Conservation (phyloP, 1,139 yeast species). For the Debaryomyces singareniensis region DNA sequence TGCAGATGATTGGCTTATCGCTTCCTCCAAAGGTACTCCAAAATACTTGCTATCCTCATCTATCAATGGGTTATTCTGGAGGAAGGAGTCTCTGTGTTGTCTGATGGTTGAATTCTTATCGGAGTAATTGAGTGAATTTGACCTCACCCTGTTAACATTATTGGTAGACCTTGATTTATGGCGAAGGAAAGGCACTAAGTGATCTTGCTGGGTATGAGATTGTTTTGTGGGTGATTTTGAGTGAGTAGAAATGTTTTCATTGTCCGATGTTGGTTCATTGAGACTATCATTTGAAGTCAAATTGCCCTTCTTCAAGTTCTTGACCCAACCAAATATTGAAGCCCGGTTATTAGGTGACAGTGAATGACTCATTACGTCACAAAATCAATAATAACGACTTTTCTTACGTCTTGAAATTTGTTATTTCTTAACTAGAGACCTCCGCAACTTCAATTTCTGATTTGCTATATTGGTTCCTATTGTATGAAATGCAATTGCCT, state of each 20-base stretch:
- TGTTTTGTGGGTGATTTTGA: constrained; percentile 20
- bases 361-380: constrained; percentile 38
- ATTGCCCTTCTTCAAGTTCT: constrained; percentile 35
- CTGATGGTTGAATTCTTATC: constrained; percentile 32
- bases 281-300: constrained; percentile 35
- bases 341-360: constrained; percentile 36
- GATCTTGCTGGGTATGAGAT: constrained; percentile 11
- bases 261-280: constrained; percentile 31
- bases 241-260: constrained; percentile 18
- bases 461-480: no score
- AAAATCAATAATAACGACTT: no score
- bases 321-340: constrained; percentile 45
- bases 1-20: constrained; percentile 70
- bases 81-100: constrained; percentile 52
- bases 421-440: no score
- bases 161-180: constrained; percentile 47
- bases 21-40: constrained; percentile 74
- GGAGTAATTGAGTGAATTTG: constrained; percentile 30
- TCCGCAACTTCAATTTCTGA: no score
- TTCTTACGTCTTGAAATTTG: no score
- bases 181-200: constrained; percentile 41
- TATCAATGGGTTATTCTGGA: constrained; percentile 38
- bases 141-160: constrained; percentile 37
- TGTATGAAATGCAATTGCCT: no score
- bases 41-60: constrained; percentile 58